Evolutionary conservation across 2,329 filamentous ascomycete species (phyloP).

Genomic region (Podosphaera xanthii): DNA sequence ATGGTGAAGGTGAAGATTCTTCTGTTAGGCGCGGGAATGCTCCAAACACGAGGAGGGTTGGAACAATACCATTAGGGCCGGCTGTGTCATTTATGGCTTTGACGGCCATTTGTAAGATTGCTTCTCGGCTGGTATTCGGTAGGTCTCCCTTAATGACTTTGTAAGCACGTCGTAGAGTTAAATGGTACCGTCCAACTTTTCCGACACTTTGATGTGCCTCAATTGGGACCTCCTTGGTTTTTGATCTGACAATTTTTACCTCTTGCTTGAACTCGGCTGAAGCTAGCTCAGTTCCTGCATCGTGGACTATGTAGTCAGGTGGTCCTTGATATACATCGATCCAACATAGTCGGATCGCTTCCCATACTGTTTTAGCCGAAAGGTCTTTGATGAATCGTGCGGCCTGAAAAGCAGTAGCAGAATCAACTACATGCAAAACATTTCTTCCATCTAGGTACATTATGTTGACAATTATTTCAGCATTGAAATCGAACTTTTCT

Average conservation of each 20-base stretch:
- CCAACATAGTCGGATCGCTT: conserved; percentile 1
- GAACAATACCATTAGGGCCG: conserved; percentile 3
- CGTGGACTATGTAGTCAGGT: neutral
- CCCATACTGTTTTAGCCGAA: neutral
- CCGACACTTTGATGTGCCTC: conserved; percentile 2
- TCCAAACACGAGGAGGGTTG: conserved; percentile 4
- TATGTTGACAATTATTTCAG: conserved; percentile 2
- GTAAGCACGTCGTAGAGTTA: conserved; percentile 1
- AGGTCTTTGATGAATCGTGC: conserved; percentile 2
- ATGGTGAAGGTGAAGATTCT: neutral
- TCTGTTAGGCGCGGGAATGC: conserved; percentile 2
- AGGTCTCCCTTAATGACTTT: conserved; percentile 3
- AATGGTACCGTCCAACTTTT: conserved; percentile 3
- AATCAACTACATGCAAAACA: conserved; percentile 3
- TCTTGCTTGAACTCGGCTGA: conserved; percentile 1
- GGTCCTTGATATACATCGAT: conserved; percentile 3
- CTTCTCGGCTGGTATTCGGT: neutral
- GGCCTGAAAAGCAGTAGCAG: conserved; percentile 1
- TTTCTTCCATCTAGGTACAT: conserved; percentile 1
- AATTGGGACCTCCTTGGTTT: neutral
- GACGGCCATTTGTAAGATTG: conserved; percentile 4
- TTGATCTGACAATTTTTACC: neutral
- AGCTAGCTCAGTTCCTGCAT: neutral
- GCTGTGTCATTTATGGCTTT: conserved; percentile 2
- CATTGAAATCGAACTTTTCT: conserved; percentile 1